Evolutionary conservation across 129 eudicot species (phyloP).

Genomic region (Logfia minima): DNA sequence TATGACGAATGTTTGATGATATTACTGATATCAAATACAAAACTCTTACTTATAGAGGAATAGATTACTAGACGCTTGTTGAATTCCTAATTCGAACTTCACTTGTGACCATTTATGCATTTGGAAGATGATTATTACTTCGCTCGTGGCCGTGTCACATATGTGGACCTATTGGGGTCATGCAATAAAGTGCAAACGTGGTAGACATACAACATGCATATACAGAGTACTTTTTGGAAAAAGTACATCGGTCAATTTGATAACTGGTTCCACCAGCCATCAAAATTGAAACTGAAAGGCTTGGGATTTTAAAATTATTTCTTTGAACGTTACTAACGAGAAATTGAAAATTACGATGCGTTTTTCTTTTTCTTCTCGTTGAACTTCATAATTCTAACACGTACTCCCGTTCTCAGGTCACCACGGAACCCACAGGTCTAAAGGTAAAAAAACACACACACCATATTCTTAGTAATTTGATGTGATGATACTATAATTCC

Average conservation of each 20-base stretch:
- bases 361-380: too few species aligned
- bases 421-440: too few species aligned
- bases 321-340: too few species aligned
- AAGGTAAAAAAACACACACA: too few species aligned
- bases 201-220: neutral
- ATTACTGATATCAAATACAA: too few species aligned
- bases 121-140: neutral
- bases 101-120: neutral
- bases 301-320: neutral
- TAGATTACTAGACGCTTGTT: neutral
- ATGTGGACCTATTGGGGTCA: neutral
- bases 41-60: too few species aligned
- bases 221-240: neutral
- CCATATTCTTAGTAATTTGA: too few species aligned
- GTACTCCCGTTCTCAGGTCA: too few species aligned
- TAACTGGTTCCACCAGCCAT: neutral
- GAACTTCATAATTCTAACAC: too few species aligned
- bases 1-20: too few species aligned
- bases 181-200: constrained; percentile 11
- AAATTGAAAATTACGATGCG: too few species aligned
- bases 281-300: neutral
- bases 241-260: neutral
- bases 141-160: neutral
- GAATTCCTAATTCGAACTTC: neutral
- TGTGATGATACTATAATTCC: too few species aligned